Base-by-base conservation (phyloP, 31 red algal species). In the Asparagopsis taxiformis region DNA sequence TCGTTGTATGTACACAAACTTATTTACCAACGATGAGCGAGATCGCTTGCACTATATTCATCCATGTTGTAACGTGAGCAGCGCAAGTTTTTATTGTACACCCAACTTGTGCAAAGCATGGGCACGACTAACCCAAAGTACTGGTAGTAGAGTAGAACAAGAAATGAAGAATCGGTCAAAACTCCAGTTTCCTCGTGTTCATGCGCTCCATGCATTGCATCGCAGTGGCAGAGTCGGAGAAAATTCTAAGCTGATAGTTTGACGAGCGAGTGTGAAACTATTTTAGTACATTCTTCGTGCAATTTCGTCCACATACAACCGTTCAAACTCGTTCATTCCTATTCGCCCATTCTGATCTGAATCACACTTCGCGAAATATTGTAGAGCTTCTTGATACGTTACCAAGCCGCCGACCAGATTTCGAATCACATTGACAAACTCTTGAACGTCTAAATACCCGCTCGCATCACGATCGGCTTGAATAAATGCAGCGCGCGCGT, bases 371-470 rank as follows among this genome's bases (percentile, higher is more conserved):
- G 64, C 77, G 50, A 82, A 82, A 32, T 82, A 82, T 32, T 82
- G 77, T 51, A 82, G 49, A 23, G 77, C 77, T 60, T 82, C 77
- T 62, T 82, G 77, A 51, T 82, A 82, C 31, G 58, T 82, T 2
- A 82, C 77, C 28, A 82, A 51, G 11, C 48, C 28, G 29, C 77
- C 77, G 25, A 82, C 63, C 30, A 82, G 26, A 59, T 28, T 70
- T 6, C 50, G 44, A 51, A 82, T 53, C 28, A 82, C 77, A 17
- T 41, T 57, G 34, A 51, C 62, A 70, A 82, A 82, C 52, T 82
- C 77, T 43, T 82, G 62, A 31, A 82, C 77, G 51, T 82, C 77
- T 26, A 82, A 36, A 70, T 69, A 82, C 31, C 77, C 77, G 41
- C 77, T 82, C 21, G 37, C 35, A 46, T 82, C 77, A 38, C 65